These are phyloP conservation scores for Zygoascus biomembranicola DNA, from an alignment of 805 yeast species.

Conservation along the genomic window DNA sequence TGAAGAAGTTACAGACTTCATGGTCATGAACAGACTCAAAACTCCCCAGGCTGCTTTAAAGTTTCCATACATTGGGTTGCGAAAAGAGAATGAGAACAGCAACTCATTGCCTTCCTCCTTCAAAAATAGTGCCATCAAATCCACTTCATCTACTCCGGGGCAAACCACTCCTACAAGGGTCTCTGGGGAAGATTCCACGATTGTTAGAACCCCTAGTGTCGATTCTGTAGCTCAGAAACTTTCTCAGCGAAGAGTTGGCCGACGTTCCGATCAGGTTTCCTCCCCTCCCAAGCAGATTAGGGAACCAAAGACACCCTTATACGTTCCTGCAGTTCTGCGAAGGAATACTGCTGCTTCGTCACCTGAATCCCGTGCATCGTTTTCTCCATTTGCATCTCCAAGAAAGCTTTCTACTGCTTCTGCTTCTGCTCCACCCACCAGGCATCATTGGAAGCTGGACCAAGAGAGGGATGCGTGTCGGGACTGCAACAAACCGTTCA, in stretches of 20 bases:
- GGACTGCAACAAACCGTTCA: constrained; percentile 59
- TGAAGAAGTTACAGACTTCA: not conserved
- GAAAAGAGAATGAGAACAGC: not conserved
- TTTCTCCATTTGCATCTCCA: not conserved
- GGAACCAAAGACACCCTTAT: constrained; percentile 78
- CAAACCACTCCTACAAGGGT: not conserved
- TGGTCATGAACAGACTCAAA: not conserved
- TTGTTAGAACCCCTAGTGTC: not conserved
- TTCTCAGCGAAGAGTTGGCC: not conserved
- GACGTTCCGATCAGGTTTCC: not conserved
- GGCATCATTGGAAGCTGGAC: constrained; percentile 51
- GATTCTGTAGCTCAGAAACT: not conserved
- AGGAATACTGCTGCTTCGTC: constrained; percentile 27
- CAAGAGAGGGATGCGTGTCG: constrained; percentile 54
- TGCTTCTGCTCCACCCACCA: constrained; percentile 18
- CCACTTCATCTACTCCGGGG: not conserved
- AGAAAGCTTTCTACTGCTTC: not conserved
- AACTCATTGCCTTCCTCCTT: constrained; percentile 1
- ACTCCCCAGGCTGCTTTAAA: not conserved
- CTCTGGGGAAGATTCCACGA: not conserved
- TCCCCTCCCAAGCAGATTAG: constrained; percentile 56
- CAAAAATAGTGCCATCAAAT: not conserved
- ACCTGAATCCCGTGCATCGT: not conserved
- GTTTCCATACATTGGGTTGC: constrained; percentile 3
- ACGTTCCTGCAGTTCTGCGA: constrained; percentile 81